A percentile compares a stretch with the other conserved stretches of the same genome.
phyloP scores from a whole-genome alignment of 768 basidiomycete species.

The Amanita rubescens region DNA sequence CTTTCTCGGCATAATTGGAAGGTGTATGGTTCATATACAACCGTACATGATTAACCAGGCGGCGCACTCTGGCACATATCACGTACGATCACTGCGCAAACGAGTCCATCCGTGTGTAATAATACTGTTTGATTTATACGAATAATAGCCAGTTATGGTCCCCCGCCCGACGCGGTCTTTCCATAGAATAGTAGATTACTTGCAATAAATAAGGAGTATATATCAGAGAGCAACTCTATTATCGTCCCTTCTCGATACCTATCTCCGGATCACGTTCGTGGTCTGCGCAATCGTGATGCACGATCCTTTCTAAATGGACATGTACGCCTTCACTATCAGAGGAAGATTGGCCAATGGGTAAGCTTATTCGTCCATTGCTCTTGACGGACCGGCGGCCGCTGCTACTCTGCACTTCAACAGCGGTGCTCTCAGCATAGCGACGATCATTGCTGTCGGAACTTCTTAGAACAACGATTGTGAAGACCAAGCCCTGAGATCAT shows the following conservation, averaged over 20 bases:
- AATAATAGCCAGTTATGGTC: no score
- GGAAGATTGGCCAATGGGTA: no score
- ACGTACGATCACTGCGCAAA: constrained; percentile 30
- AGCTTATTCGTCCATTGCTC: no score
- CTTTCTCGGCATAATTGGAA: constrained; percentile 24
- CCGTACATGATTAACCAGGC: constrained; percentile 70
- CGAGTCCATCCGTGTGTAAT: not conserved
- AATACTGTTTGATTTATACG: no score
- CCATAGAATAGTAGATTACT: no score
- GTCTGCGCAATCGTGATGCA: not conserved
- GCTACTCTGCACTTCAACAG: no score
- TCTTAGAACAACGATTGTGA: not conserved
- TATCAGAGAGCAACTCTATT: no score
- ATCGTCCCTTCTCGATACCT: not conserved
- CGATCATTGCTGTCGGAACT: no score
- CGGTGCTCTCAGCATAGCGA: no score
- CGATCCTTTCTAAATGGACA: not conserved
- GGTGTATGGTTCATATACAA: constrained; percentile 89
- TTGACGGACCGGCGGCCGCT: no score
- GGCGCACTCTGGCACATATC: constrained; percentile 60
- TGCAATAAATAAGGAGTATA: no score
- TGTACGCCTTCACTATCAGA: not conserved
- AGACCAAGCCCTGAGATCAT: not conserved
- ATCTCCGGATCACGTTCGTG: not conserved
- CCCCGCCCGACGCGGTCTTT: no score